A percentile compares a stretch with the other conserved stretches of the same genome.
These are phyloP conservation scores for Berkeleyomyces rouxiae DNA, from an alignment of 2,329 filamentous ascomycete genomes.

Conservation along the genomic window DNA sequence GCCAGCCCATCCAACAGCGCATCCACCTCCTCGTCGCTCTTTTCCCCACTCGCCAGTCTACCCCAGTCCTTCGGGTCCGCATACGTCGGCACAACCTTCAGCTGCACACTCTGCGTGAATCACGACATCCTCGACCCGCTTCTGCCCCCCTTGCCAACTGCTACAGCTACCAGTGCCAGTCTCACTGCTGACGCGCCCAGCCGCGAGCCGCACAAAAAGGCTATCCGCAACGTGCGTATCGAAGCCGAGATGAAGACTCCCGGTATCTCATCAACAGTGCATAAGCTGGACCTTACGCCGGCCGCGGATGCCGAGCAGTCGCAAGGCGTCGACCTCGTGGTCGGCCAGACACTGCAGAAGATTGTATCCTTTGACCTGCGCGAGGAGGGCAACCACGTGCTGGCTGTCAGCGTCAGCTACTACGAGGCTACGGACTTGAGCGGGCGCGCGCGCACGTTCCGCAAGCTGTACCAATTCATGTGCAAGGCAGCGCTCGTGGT, in stretches of 20 bases:
- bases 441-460: slow-evolving; percentile 64
- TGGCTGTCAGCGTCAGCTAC: slow-evolving; percentile 87
- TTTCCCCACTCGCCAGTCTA: slow-evolving; percentile 10
- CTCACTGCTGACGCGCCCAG: slow-evolving; percentile 9
- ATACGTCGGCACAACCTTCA: slow-evolving; percentile 89
- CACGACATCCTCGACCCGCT: slow-evolving; percentile 42
- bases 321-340: slow-evolving; percentile 33
- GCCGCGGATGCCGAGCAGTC: slow-evolving; percentile 4
- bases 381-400: slow-evolving; percentile 84
- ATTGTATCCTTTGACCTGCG: slow-evolving; percentile 77
- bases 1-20: background rate
- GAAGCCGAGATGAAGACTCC: slow-evolving; percentile 94
- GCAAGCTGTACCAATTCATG: slow-evolving; percentile 93
- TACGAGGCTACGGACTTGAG: slow-evolving; percentile 64
- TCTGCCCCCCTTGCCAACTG: slow-evolving; percentile 14
- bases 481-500: slow-evolving; percentile 83
- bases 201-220: slow-evolving; percentile 21
- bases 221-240: slow-evolving; percentile 62
- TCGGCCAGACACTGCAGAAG: slow-evolving; percentile 57
- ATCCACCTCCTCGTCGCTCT: slow-evolving; percentile 5
- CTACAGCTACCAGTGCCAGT: background rate
- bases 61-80: slow-evolving; percentile 64
- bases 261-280: slow-evolving; percentile 32
- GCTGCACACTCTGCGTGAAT: slow-evolving; percentile 90
- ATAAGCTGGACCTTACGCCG: slow-evolving; percentile 46